Conservation (phyloP, 768 basidiomycete genomes). For the Amanita pseudoporphyria region DNA sequence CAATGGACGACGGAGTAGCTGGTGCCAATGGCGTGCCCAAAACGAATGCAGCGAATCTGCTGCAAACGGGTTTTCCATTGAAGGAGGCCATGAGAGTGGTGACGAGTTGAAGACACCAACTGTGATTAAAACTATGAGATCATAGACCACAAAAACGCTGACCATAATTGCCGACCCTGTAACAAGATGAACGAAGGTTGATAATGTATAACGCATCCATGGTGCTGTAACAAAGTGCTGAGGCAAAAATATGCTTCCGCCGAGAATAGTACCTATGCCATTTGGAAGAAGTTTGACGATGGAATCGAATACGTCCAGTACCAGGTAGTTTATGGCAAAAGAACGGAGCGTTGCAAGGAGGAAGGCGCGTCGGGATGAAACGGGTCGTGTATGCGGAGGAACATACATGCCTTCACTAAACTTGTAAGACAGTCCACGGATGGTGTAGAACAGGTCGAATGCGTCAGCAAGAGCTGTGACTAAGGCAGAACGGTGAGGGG, state of each 20-base stretch:
- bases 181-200: slow-evolving; percentile 51
- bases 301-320: slow-evolving; percentile 56
- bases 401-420: slow-evolving; percentile 50
- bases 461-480: slow-evolving; percentile 50
- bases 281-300: slow-evolving; percentile 53
- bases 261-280: slow-evolving; percentile 48
- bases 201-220: slow-evolving; percentile 40
- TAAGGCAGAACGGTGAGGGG: slow-evolving; percentile 11
- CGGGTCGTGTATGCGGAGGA: slow-evolving; percentile 41
- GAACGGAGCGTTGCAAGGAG: slow-evolving; percentile 41
- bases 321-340: slow-evolving; percentile 43
- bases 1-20: slow-evolving; percentile 62
- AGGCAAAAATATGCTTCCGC: slow-evolving; percentile 58
- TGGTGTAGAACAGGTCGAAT: slow-evolving; percentile 44
- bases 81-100: slow-evolving; percentile 63
- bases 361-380: slow-evolving; percentile 38
- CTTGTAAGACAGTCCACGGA: slow-evolving; percentile 64
- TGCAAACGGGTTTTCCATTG: slow-evolving; percentile 60
- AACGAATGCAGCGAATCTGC: slow-evolving; percentile 60
- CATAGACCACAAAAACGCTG: slow-evolving; percentile 60
- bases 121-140: slow-evolving; percentile 49
- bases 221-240: neutral
- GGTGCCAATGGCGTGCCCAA: slow-evolving; percentile 77
- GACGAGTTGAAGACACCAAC: slow-evolving; percentile 42
- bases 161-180: slow-evolving; percentile 53